Conservation (phyloP, 2,329 filamentous ascomycete species). For the Curvularia hawaiiensis region DNA sequence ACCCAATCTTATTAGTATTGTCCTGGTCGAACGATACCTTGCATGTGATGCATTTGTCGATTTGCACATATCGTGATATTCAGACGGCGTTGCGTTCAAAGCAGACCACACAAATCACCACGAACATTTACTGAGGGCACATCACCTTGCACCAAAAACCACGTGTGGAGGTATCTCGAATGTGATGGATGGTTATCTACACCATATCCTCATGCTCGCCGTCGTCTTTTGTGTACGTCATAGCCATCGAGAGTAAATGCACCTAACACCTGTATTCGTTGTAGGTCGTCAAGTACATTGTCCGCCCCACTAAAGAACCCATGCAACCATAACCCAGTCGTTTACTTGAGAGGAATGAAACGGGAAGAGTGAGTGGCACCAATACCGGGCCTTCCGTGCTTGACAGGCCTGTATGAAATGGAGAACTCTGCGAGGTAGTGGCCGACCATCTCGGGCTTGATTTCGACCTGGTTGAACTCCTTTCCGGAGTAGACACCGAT, state of each 20-base stretch:
- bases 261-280: conserved; percentile 48
- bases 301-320: conserved; percentile 45
- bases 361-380: conserved; percentile 99
- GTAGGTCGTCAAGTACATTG: conserved; percentile 50
- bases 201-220: conserved; percentile 38
- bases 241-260: conserved; percentile 42
- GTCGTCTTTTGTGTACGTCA: conserved; percentile 39
- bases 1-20: conserved; percentile 19
- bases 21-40: background rate
- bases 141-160: background rate
- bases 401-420: conserved; percentile 99
- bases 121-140: background rate
- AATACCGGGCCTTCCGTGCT: conserved; percentile 99
- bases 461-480: conserved; percentile 99
- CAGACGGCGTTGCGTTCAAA: background rate
- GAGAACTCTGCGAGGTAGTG: conserved; percentile 99
- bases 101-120: background rate
- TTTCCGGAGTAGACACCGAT: conserved; percentile 99
- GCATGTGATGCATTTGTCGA: too few species aligned
- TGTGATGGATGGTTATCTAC: conserved; percentile 40
- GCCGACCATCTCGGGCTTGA: conserved; percentile 99
- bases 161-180: conserved; percentile 37
- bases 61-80: background rate
- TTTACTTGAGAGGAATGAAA: conserved; percentile 99
- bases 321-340: conserved; percentile 48